These are phyloP conservation scores for Cenchrus purpureus DNA, from an alignment of 176 grass and related monocot genomes.

Conservation along the genomic window DNA sequence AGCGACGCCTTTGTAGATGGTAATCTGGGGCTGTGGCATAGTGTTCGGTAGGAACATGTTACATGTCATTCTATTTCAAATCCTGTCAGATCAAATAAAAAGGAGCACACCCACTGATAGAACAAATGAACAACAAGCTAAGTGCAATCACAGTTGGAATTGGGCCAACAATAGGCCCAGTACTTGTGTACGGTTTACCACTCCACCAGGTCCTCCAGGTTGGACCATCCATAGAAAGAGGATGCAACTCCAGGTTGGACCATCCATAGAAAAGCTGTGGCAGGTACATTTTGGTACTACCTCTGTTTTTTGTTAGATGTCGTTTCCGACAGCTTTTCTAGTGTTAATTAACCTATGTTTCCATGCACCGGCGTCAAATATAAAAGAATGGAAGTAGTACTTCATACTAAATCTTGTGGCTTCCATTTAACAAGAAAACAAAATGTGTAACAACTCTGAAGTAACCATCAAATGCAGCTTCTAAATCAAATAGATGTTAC, in stretches of 20 bases:
- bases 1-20: too few species aligned
- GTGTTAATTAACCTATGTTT: too few species aligned
- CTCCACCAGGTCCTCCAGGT: neutral
- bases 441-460: neutral
- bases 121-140: neutral
- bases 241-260: too few species aligned
- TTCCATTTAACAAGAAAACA: neutral
- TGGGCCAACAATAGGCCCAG: neutral
- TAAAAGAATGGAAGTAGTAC: too few species aligned
- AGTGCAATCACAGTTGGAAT: neutral
- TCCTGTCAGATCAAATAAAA: neutral
- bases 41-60: slow-evolving; percentile 5
- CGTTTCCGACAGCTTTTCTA: too few species aligned
- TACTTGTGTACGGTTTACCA: neutral
- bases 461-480: neutral
- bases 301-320: too few species aligned
- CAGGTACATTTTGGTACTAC: neutral
- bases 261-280: neutral
- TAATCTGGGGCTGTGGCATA: too few species aligned
- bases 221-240: neutral
- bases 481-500: slow-evolving; percentile 1
- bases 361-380: too few species aligned
- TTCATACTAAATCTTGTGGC: neutral
- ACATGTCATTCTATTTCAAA: neutral
- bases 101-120: neutral